Conservation (phyloP, 768 basidiomycete genomes). For the Psilocybe azurescens region DNA sequence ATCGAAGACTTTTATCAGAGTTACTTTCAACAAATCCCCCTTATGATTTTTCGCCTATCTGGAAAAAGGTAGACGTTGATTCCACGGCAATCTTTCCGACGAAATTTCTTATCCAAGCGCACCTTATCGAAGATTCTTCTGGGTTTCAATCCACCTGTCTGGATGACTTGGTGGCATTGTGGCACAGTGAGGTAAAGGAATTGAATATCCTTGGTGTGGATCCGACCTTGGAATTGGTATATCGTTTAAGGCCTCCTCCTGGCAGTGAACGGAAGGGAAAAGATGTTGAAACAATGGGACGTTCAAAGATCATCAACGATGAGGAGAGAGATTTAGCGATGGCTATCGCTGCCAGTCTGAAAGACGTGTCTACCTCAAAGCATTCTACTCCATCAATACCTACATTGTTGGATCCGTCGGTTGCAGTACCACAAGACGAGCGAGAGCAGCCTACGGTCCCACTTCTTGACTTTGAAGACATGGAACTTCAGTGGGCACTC, state of each 20-base stretch:
- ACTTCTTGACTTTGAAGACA: background rate
- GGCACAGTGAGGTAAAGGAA: conserved; percentile 32
- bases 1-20: conserved; percentile 65
- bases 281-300: background rate
- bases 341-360: conserved; percentile 25
- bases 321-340: conserved; percentile 20
- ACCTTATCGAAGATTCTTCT: conserved; percentile 29
- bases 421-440: background rate
- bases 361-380: background rate
- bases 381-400: background rate
- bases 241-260: conserved; percentile 46
- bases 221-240: conserved; percentile 51
- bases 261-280: conserved; percentile 25
- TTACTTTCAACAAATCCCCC: conserved; percentile 48
- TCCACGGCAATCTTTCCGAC: conserved; percentile 51
- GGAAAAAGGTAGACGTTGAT: conserved; percentile 51
- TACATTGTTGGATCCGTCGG: background rate
- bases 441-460: background rate
- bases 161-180: conserved; percentile 39
- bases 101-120: conserved; percentile 50
- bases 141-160: conserved; percentile 37
- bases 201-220: conserved; percentile 41
- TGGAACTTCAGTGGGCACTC: conserved; percentile 20
- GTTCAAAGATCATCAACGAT: background rate
- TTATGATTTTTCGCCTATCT: conserved; percentile 60